These are phyloP conservation scores for Penicillium sp. DNA, from an alignment of 2,329 filamentous ascomycete genomes.

Conservation along the genomic window DNA sequence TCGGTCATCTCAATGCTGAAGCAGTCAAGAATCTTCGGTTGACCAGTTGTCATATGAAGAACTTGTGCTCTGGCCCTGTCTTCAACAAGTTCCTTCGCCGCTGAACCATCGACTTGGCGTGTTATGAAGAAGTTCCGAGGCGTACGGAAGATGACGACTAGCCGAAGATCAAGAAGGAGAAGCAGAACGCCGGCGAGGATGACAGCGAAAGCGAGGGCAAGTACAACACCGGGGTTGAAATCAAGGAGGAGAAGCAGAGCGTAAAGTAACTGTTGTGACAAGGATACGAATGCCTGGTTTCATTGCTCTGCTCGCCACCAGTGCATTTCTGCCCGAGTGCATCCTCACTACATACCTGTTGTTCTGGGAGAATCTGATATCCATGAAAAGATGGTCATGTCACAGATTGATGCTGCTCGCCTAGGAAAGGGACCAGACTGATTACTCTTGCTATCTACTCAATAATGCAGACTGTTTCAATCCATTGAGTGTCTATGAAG, in stretches of 20 bases:
- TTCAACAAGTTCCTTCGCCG: not conserved
- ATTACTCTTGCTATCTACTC: not conserved
- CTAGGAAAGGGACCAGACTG: not conserved
- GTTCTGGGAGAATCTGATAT: not conserved
- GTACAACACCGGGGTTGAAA: not conserved
- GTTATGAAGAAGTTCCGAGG: not conserved
- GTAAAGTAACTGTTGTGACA: too few species aligned
- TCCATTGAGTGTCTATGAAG: not conserved
- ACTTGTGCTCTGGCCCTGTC: not conserved
- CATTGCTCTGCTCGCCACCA: not conserved
- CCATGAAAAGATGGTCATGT: not conserved
- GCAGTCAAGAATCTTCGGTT: not conserved
- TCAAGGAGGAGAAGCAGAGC: not conserved
- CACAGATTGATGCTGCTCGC: not conserved
- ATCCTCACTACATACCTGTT: not conserved
- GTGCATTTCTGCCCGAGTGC: not conserved
- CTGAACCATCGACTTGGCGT: not conserved
- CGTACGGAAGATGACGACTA: not conserved
- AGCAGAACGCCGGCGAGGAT: not conserved
- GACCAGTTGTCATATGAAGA: not conserved
- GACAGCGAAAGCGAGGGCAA: not conserved
- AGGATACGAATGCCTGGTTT: not conserved
- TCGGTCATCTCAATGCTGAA: not conserved
- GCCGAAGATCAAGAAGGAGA: not conserved
- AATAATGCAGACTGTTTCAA: not conserved